phyloP scores from a whole-genome alignment of 1,284 basidiomycete genomes.

The Sanguinoderma infundibulare region DNA sequence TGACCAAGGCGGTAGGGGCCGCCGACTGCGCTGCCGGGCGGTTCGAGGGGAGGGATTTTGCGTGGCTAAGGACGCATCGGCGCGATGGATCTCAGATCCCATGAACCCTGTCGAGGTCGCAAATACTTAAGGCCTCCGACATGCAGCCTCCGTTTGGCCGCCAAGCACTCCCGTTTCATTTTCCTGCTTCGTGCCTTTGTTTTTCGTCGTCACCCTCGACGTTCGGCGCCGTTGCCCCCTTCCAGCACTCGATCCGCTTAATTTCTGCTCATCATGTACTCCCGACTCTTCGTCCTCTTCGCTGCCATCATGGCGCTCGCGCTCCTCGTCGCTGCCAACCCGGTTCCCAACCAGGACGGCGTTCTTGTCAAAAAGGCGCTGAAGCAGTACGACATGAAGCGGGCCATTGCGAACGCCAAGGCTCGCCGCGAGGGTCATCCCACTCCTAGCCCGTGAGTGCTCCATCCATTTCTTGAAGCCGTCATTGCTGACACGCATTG shows the following conservation, averaged over 20 bases:
- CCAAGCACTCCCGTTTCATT: slow-evolving; percentile 2
- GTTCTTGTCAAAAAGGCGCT: slow-evolving; percentile 24
- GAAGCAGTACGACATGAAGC: slow-evolving; percentile 42
- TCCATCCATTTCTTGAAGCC: no score
- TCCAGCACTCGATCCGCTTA: neutral
- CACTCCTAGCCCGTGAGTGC: slow-evolving; percentile 25
- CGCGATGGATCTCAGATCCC: slow-evolving; percentile 5
- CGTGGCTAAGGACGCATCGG: no score
- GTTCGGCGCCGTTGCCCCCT: no score
- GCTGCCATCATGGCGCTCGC: slow-evolving; percentile 23
- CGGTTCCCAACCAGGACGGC: slow-evolving; percentile 19
- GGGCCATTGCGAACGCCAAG: slow-evolving; percentile 28
- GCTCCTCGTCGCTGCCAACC: slow-evolving; percentile 20
- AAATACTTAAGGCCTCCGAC: slow-evolving; percentile 12
- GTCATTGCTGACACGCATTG: no score
- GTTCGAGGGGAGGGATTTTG: no score
- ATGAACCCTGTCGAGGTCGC: slow-evolving; percentile 4
- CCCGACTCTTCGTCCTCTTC: slow-evolving; percentile 27
- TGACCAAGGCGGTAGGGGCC: no score
- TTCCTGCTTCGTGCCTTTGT: slow-evolving; percentile 5
- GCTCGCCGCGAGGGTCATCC: slow-evolving; percentile 19
- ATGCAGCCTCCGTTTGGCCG: neutral
- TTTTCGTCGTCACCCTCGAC: slow-evolving; percentile 5
- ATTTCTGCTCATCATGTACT: slow-evolving; percentile 18
- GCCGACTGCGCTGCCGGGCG: no score